These are phyloP conservation scores for Rutstroemia sp. DNA, from an alignment of 2,329 filamentous ascomycete species.

Conservation along the genomic window DNA sequence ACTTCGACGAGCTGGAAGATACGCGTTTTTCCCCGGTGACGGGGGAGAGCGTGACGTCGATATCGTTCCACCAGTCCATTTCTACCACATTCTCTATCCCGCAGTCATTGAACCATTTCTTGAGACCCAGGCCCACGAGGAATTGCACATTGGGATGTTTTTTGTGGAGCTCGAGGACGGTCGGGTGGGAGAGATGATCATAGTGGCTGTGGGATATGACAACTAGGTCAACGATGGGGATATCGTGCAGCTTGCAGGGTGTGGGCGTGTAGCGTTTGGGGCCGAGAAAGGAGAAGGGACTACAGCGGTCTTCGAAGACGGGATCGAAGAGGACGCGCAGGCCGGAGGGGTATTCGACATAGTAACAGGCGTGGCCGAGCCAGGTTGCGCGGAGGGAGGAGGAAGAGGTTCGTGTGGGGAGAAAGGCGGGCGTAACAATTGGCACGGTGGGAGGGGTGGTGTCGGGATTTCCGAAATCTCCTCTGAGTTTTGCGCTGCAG, in stretches of 20 bases:
- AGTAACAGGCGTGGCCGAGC: slow-evolving; percentile 93
- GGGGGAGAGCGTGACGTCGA: slow-evolving; percentile 58
- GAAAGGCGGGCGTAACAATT: slow-evolving; percentile 51
- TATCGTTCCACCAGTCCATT: slow-evolving; percentile 91
- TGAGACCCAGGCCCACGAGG: slow-evolving; percentile 78
- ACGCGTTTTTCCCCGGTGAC: slow-evolving; percentile 25
- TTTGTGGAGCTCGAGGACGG: slow-evolving; percentile 61
- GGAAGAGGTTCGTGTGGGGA: slow-evolving; percentile 42
- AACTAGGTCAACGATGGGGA: slow-evolving; percentile 66
- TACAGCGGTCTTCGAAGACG: slow-evolving; percentile 83
- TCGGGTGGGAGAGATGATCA: slow-evolving; percentile 78
- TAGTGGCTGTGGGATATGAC: slow-evolving; percentile 62
- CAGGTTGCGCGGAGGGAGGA: slow-evolving; percentile 73
- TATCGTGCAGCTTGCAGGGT: slow-evolving; percentile 69
- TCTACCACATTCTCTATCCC: slow-evolving; percentile 76
- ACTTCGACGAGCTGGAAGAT: slow-evolving; percentile 19
- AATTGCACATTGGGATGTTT: slow-evolving; percentile 75
- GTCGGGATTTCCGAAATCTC: slow-evolving; percentile 37
- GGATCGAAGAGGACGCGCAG: slow-evolving; percentile 89
- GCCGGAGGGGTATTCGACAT: slow-evolving; percentile 80
- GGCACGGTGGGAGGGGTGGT: slow-evolving; percentile 55
- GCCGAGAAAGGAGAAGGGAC: slow-evolving; percentile 61
- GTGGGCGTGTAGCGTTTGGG: slow-evolving; percentile 72
- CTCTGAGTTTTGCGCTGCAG: slow-evolving; percentile 14
- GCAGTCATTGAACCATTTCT: slow-evolving; percentile 67